Conservation (phyloP, 179 eudicot genomes). For the Vitellaria paradoxa region DNA sequence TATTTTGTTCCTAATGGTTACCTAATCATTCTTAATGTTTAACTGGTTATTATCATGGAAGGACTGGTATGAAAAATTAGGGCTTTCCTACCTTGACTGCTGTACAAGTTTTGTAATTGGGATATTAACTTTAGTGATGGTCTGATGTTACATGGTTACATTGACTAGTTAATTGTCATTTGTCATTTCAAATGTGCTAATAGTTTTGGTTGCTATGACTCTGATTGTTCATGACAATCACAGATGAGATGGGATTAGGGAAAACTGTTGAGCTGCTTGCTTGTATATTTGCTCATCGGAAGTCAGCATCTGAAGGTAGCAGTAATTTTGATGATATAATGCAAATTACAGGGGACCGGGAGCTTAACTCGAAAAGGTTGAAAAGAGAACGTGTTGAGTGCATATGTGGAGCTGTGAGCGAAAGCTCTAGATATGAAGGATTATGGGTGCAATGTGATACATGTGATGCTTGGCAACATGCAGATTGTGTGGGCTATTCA, state of each 20-base stretch:
- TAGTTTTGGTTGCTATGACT: constrained; percentile 8
- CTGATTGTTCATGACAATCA: constrained; percentile 17
- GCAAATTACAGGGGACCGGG: constrained; percentile 30
- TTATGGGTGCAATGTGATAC: constrained; percentile 98
- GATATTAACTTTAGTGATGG: not conserved
- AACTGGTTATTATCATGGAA: constrained; percentile 1
- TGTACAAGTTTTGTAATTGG: not conserved
- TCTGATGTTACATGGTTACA: constrained; percentile 2
- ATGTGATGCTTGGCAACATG: constrained; percentile 99
- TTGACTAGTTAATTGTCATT: not conserved
- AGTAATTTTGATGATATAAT: constrained; percentile 26
- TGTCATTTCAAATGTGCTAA: not conserved
- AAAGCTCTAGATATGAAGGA: constrained; percentile 75
- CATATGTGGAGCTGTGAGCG: constrained; percentile 85
- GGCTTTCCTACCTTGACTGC: not conserved
- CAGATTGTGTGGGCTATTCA: constrained; percentile 81
- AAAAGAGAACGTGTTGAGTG: constrained; percentile 96
- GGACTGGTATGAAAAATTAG: not conserved
- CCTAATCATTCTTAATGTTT: not conserved
- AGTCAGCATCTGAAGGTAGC: constrained; percentile 46
- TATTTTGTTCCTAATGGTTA: not conserved
- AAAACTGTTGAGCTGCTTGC: constrained; percentile 97
- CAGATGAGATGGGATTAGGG: constrained; percentile 99
- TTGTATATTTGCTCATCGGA: constrained; percentile 77
- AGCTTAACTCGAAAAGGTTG: constrained; percentile 53